Conservation (phyloP, 805 yeast species). For the Ogataea pini region DNA sequence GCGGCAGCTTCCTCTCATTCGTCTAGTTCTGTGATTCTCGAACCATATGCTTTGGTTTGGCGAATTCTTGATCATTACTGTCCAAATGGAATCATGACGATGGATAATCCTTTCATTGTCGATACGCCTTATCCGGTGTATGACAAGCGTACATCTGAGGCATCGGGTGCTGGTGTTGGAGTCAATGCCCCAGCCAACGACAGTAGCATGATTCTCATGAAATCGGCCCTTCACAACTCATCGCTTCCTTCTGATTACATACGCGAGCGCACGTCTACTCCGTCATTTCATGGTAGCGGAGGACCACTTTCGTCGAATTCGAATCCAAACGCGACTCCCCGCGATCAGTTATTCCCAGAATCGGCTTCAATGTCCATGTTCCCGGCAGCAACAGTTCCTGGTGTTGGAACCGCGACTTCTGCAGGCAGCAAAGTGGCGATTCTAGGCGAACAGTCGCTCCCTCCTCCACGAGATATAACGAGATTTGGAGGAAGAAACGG, state of each 20-base stretch:
- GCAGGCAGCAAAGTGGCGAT: conserved; percentile 29
- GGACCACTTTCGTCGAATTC: conserved; percentile 15
- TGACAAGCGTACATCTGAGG: conserved; percentile 9
- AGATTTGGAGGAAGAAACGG: conserved; percentile 18
- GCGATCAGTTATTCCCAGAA: conserved; percentile 15
- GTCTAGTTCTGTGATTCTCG: conserved; percentile 32
- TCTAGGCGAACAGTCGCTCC: conserved; percentile 32
- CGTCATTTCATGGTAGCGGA: conserved; percentile 9
- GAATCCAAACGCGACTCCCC: conserved; percentile 13
- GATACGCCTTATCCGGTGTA: conserved; percentile 41
- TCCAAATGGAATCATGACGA: conserved; percentile 74
- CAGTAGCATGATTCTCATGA: conserved; percentile 1
- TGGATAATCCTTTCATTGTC: conserved; percentile 63
- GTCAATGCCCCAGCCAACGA: not conserved
- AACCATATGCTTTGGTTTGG: conserved; percentile 67
- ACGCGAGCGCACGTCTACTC: conserved; percentile 12
- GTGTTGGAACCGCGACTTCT: not conserved
- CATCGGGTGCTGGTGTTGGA: not conserved
- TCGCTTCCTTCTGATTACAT: conserved; percentile 7
- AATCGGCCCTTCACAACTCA: not conserved
- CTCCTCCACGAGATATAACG: conserved; percentile 31
- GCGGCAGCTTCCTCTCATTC: not conserved
- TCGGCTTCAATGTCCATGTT: not conserved
- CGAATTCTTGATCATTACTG: conserved; percentile 55
- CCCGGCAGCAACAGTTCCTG: not conserved